These are phyloP conservation scores for Stephania japonica DNA, from an alignment of 164 flowering plant species.

Conservation along the genomic window DNA sequence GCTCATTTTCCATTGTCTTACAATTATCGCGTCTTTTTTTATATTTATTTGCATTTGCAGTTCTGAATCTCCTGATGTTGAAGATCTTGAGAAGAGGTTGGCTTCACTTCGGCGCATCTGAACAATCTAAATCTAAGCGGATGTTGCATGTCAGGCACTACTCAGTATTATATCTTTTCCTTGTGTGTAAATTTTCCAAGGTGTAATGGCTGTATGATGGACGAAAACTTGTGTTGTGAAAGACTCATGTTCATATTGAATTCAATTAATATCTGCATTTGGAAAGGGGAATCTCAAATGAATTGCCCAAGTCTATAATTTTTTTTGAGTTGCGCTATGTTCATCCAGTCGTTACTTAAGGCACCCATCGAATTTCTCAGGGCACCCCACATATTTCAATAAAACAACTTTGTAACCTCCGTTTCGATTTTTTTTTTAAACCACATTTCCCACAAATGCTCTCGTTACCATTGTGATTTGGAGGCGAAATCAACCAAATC, in stretches of 20 bases:
- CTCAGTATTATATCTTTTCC: not conserved
- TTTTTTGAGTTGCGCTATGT: too few species aligned
- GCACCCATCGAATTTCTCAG: too few species aligned
- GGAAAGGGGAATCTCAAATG: too few species aligned
- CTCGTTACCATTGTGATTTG: too few species aligned
- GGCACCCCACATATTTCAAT: too few species aligned
- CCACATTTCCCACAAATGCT: too few species aligned
- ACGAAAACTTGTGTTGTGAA: not conserved
- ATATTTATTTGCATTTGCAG: slow-evolving; percentile 24
- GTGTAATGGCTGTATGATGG: not conserved
- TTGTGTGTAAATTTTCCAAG: not conserved
- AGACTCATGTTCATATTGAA: not conserved
- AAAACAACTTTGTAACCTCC: too few species aligned
- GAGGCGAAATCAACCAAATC: too few species aligned
- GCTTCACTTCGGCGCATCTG: slow-evolving; percentile 74
- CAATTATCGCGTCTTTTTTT: not conserved
- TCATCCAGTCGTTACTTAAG: too few species aligned
- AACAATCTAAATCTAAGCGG: slow-evolving; percentile 8
- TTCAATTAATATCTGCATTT: not conserved
- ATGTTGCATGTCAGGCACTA: not conserved
- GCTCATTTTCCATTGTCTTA: not conserved
- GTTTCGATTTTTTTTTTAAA: too few species aligned
- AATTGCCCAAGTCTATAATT: too few species aligned
- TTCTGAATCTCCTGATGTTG: slow-evolving; percentile 46
- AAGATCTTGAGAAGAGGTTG: slow-evolving; percentile 77